Evolutionary conservation across 257 asterid species (phyloP).

Genomic region (Salvia hispanica): DNA sequence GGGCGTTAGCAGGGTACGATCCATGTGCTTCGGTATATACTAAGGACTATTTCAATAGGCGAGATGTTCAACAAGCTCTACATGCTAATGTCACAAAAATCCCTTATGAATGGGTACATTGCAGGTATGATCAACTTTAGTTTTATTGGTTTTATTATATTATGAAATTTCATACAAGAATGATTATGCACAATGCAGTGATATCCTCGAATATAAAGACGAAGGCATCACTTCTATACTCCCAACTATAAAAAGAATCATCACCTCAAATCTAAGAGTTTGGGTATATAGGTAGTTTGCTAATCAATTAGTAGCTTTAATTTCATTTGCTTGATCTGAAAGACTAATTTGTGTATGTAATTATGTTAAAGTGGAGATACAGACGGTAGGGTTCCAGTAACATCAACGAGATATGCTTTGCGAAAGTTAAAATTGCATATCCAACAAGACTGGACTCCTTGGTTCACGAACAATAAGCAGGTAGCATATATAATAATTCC

Average conservation of each 20-base stretch:
- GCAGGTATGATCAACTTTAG: slow-evolving; percentile 52
- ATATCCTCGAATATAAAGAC: slow-evolving; percentile 46
- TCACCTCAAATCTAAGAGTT: slow-evolving; percentile 52
- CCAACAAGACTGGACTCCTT: slow-evolving; percentile 64
- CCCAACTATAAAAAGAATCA: slow-evolving; percentile 54
- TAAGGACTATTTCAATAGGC: slow-evolving; percentile 53
- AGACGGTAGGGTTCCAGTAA: slow-evolving; percentile 76
- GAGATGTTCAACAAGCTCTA: slow-evolving; percentile 76
- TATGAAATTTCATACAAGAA: too few relatives aligned
- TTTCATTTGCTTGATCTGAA: background rate
- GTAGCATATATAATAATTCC: slow-evolving; percentile 30
- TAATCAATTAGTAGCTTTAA: background rate
- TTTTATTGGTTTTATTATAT: background rate
- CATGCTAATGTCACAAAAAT: slow-evolving; percentile 78
- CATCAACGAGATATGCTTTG: slow-evolving; percentile 59
- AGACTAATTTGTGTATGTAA: background rate
- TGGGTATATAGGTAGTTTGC: slow-evolving; percentile 74
- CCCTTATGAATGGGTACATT: slow-evolving; percentile 77
- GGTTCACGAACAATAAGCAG: slow-evolving; percentile 70
- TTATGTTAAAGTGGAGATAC: slow-evolving; percentile 61
- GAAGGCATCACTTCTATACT: slow-evolving; percentile 62
- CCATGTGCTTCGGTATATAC: slow-evolving; percentile 66
- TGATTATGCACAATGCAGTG: slow-evolving; percentile 40
- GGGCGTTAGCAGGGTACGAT: slow-evolving; percentile 63
- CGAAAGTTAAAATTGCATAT: slow-evolving; percentile 54